Base-by-base conservation (phyloP, 2,329 filamentous ascomycete species). In the Emergomyces africanus region DNA sequence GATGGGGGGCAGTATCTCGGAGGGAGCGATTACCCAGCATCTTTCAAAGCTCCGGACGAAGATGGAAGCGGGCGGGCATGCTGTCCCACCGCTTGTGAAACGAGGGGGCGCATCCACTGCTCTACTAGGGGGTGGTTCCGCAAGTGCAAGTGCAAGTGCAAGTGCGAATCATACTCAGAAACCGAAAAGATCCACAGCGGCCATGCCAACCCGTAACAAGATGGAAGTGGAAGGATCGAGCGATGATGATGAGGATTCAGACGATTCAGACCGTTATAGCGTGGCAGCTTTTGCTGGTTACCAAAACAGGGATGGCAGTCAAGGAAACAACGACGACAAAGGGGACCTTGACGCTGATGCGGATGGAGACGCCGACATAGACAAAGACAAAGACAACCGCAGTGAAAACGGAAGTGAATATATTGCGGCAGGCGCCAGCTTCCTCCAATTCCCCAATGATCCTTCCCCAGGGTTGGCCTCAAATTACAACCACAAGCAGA, bases 21-120 rank as follows among this genome's bases (percentile, higher is more conserved):
- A 74, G 54, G 75, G 76, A 2, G 73, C 76, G 1, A 77, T 78
- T 25, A 66, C 74, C 1, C 77, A 79, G 61, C 77, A 79, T 57
- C 66, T 79, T 15, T 68, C 75, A 0, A 79, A 79, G 60, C 62
- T 78, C 2, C 75, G 77, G 9, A 54, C 44, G 20, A 69, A 71
- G 35, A 69, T 76, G 61, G 61, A 68, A 9, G 61, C 64, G 2
- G 65, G 66, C 3, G 68, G 68, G 0, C 69, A 73, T 33, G 62
- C 62, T 1, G 72, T 76, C 2, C 76, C 76, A 4, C 74, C 75
- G 9, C 66, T 71, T 23, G 65, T 76, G 6, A 71, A 70, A 57
- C 72, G 75, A 41, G 70, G 70, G 18, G 67, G 66, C 14, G 60
- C 62, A 57, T 23, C n/a, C n/a, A 12, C 5, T 20, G 9, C 14